Evolutionary conservation across 2,329 filamentous ascomycete species (phyloP).

Genomic region (Plenodomus lindquistii): DNA sequence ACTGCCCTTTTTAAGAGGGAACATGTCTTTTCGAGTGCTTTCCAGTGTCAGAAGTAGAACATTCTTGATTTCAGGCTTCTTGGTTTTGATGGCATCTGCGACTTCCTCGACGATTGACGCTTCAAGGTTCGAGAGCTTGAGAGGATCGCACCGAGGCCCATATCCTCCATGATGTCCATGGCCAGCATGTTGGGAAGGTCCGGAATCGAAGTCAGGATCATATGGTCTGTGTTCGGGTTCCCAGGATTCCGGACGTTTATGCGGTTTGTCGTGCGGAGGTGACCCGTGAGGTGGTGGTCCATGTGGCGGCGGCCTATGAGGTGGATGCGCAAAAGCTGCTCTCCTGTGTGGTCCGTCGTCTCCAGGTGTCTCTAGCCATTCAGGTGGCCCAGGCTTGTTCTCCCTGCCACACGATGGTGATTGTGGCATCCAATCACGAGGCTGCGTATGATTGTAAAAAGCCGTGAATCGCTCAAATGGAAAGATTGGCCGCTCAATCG

Average conservation of each 20-base stretch:
- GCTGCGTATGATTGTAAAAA: conserved; percentile 11
- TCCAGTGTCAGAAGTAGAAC: conserved; percentile 18
- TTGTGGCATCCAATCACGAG: conserved; percentile 15
- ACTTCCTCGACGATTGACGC: conserved; percentile 6
- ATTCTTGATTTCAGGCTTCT: conserved; percentile 15
- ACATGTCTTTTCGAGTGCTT: conserved; percentile 22
- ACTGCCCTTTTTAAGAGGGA: conserved; percentile 15
- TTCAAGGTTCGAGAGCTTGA: conserved; percentile 18
- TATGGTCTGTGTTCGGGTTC: not conserved
- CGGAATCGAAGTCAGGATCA: not conserved
- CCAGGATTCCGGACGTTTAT: not conserved
- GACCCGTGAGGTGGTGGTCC: not conserved
- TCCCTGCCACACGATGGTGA: conserved; percentile 7
- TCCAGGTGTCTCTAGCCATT: conserved; percentile 7
- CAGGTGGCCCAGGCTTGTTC: conserved; percentile 15
- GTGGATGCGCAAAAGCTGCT: not conserved
- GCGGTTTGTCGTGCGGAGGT: not conserved
- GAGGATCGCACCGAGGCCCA: conserved; percentile 9
- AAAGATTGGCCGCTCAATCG: conserved; percentile 14
- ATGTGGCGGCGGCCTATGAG: not conserved
- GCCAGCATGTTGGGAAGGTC: not conserved
- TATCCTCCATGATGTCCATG: conserved; percentile 8
- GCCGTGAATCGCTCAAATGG: conserved; percentile 16
- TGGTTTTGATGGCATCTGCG: conserved; percentile 3
- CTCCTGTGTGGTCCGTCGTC: conserved; percentile 1